Percentiles rank a stretch among this genome's conserved stretches.
phyloP scores from a whole-genome alignment of 2,329 filamentous ascomycete genomes.

The Drechslera avenae region DNA sequence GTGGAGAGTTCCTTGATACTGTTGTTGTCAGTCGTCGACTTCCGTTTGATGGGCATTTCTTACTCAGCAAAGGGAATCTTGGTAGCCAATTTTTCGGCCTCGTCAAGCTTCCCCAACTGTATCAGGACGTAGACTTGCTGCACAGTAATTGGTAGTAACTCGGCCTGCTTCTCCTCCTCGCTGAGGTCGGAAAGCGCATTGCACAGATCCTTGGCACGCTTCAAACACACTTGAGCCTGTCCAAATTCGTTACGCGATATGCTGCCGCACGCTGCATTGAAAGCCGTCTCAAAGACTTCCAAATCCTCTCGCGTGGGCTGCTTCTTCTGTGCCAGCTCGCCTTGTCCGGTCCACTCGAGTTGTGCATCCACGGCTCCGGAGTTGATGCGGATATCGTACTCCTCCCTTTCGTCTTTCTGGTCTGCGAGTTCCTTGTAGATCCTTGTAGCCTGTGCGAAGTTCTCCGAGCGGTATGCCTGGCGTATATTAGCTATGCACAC shows the following conservation, averaged over 20 bases:
- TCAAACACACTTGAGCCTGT: constrained; percentile 69
- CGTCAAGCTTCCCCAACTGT: constrained; percentile 67
- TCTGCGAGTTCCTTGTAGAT: constrained; percentile 66
- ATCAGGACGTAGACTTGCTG: constrained; percentile 77
- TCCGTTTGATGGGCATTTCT: constrained; percentile 31
- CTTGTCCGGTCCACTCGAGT: constrained; percentile 69
- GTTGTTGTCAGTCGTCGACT: constrained; percentile 19
- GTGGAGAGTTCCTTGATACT: constrained; percentile 72
- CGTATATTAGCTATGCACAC: constrained; percentile 20
- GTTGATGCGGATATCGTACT: constrained; percentile 79
- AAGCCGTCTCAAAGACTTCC: constrained; percentile 80
- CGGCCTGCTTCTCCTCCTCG: constrained; percentile 74
- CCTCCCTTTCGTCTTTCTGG: constrained; percentile 62
- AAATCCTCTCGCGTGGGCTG: constrained; percentile 65
- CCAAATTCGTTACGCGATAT: constrained; percentile 71
- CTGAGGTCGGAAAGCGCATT: constrained; percentile 73
- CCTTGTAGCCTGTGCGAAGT: constrained; percentile 68
- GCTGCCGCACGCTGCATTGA: constrained; percentile 76
- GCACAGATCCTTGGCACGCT: constrained; percentile 72
- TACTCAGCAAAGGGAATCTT: constrained; percentile 68
- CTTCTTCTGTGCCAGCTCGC: constrained; percentile 58
- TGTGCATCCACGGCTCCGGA: constrained; percentile 73
- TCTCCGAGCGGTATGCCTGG: constrained; percentile 72
- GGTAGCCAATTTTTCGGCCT: constrained; percentile 67
- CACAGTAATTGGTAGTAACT: constrained; percentile 75